Percentiles rank a stretch among this genome's conserved stretches.
These are phyloP conservation scores for Haplographium delicatum DNA, from an alignment of 495 filamentous ascomycete species.

Conservation along the genomic window DNA sequence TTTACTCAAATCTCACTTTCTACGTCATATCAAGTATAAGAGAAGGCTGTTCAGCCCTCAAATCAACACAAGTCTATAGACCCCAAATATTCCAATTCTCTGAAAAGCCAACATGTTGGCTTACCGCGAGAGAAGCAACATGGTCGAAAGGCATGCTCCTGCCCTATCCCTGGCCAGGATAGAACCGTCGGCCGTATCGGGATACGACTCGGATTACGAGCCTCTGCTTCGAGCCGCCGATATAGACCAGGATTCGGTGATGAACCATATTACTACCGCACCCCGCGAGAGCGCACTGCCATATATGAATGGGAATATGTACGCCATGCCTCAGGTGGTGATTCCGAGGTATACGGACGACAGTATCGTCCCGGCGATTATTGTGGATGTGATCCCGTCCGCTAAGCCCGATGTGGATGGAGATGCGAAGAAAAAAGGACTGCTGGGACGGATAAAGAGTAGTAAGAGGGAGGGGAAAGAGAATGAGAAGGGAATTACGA, in stretches of 20 bases:
- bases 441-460: background rate
- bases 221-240: slow-evolving; percentile 8
- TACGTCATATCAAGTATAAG: too few relatives aligned
- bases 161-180: too few relatives aligned
- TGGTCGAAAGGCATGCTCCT: too few relatives aligned
- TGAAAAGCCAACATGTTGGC: too few relatives aligned
- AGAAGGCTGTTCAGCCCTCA: too few relatives aligned
- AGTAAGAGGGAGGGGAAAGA: background rate
- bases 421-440: background rate
- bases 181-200: background rate
- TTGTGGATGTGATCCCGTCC: slow-evolving; percentile 14
- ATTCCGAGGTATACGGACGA: slow-evolving; percentile 20
- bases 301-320: slow-evolving; percentile 6
- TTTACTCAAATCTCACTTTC: too few relatives aligned
- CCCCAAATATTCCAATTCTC: too few relatives aligned
- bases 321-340: slow-evolving; percentile 5
- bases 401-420: background rate
- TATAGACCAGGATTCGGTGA: slow-evolving; percentile 1
- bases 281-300: slow-evolving; percentile 1
- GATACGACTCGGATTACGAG: slow-evolving; percentile 17
- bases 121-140: too few relatives aligned
- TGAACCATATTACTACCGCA: slow-evolving; percentile 14
- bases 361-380: slow-evolving; percentile 19
- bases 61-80: too few relatives aligned
- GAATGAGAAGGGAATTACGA: slow-evolving; percentile 2